Base-by-base conservation (phyloP, 2,329 filamentous ascomycete species). In the Helotiales sp. region DNA sequence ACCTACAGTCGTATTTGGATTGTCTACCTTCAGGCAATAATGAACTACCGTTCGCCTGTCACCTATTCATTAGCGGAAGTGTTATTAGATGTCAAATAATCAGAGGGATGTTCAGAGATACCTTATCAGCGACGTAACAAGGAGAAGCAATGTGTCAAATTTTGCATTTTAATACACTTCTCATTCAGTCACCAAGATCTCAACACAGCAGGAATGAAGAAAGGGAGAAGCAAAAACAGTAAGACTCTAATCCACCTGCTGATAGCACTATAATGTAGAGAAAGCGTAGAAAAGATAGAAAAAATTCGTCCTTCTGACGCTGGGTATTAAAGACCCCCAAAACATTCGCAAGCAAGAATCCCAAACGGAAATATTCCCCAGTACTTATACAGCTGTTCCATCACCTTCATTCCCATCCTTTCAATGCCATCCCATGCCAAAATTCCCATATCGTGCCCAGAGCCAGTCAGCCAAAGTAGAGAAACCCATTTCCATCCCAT, bases 311-410 rank as follows among this genome's bases (percentile, higher is more conserved):
- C 26, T 64, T 22, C 20, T 52, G 52, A 66, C 59, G 55, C 32
- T 59, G 63, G 64, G 66, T 67, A 69, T 69, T 61, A 61, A 68
- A 55, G 65, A 15, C 57, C 50, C 52, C 52, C 43, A 54, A 59
- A 61, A 64, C 17, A 45, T n/a, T n/a, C n/a, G 47, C 47, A 58
- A 20, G 20, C 32, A 32, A 57, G 40, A 50, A 30, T 60, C 57
- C 37, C 37, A 45, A 30, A 47, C 15, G 22, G 10, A 17, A 45
- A 60, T 20, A 43, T n/a, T 28, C 37, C 40, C 34, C 34, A 30
- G 26, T 60, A 43, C 30, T 43, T 20, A 43, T 60, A 60, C 57
- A 60, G 15, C 26, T 60, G 24, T 37, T 37, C 52, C 37, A 17
- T 28, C 22, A 52, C 4, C 4, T 30, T 52, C 22, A 10, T 17